These are phyloP conservation scores for Pilobolus umbonatus DNA, from an alignment of 192 early-diverging fungal species.

Conservation along the genomic window DNA sequence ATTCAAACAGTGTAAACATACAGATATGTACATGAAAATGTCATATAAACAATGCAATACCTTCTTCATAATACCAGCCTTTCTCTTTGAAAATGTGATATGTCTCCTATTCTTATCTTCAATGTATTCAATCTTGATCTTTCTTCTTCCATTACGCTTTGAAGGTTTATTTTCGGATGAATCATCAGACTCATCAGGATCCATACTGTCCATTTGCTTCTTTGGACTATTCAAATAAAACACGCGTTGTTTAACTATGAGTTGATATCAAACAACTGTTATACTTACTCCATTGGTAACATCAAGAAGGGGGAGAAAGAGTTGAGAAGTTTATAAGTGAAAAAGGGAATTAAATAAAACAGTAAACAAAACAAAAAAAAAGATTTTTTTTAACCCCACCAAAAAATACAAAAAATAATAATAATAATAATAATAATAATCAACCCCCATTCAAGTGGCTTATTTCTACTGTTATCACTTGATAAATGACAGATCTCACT, in stretches of 20 bases:
- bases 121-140: slow-evolving; percentile 95
- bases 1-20: too few species aligned
- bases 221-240: not conserved
- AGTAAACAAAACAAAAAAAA: not conserved
- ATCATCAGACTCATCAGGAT: slow-evolving; percentile 55
- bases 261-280: not conserved
- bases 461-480: not conserved
- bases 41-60: too few species aligned
- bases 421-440: too few species aligned
- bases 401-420: not conserved
- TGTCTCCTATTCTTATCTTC: slow-evolving; percentile 88
- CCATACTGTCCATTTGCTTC: not conserved
- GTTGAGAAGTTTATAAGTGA: not conserved
- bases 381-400: not conserved
- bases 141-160: slow-evolving; percentile 78
- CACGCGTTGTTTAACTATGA: not conserved
- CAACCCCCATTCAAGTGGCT: too few species aligned
- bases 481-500: not conserved
- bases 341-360: not conserved
- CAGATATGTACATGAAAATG: too few species aligned
- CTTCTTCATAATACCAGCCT: slow-evolving; percentile 98
- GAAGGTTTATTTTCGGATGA: slow-evolving; percentile 47
- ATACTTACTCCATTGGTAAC: not conserved
- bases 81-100: slow-evolving; percentile 92
- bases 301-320: too few species aligned